Evolutionary conservation across 1,284 basidiomycete species (phyloP).

Genomic region (Afroboletus lepidellus): DNA sequence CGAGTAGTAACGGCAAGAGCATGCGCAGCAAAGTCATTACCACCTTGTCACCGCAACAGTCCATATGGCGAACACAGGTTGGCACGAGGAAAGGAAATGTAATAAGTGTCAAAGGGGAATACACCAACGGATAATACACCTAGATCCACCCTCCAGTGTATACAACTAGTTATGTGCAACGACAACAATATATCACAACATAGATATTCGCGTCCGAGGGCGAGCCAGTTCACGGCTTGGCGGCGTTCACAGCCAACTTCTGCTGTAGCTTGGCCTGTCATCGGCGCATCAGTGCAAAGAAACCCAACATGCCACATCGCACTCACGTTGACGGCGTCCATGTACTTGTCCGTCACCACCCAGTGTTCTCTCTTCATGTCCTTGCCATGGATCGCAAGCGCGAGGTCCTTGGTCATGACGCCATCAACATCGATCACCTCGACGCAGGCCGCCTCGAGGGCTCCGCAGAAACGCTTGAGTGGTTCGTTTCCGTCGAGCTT

Average conservation of each 20-base stretch:
- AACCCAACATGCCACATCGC: not conserved
- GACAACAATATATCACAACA: constrained; percentile 16
- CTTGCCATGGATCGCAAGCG: constrained; percentile 93
- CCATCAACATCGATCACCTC: constrained; percentile 90
- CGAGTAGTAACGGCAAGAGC: not conserved
- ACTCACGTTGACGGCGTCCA: constrained; percentile 84
- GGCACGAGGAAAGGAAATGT: not conserved
- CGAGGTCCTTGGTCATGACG: constrained; percentile 97
- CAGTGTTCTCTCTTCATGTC: constrained; percentile 89
- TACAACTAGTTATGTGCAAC: constrained; percentile 15
- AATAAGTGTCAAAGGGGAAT: constrained; percentile 10
- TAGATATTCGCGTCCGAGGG: not conserved
- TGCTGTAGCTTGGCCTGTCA: constrained; percentile 54
- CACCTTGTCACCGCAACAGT: constrained; percentile 7
- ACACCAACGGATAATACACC: constrained; percentile 21
- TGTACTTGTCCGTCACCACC: constrained; percentile 89
- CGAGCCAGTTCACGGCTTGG: constrained; percentile 19
- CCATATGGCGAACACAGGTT: not conserved
- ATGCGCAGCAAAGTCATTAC: not conserved
- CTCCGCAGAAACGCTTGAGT: constrained; percentile 74
- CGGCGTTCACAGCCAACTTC: constrained; percentile 41
- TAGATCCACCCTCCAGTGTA: constrained; percentile 17
- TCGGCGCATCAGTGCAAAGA: constrained; percentile 15
- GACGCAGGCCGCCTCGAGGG: constrained; percentile 86
- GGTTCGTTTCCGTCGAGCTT: constrained; percentile 86